Base-by-base conservation (phyloP, 2,329 filamentous ascomycete species). In the Dactylellina sp. region DNA sequence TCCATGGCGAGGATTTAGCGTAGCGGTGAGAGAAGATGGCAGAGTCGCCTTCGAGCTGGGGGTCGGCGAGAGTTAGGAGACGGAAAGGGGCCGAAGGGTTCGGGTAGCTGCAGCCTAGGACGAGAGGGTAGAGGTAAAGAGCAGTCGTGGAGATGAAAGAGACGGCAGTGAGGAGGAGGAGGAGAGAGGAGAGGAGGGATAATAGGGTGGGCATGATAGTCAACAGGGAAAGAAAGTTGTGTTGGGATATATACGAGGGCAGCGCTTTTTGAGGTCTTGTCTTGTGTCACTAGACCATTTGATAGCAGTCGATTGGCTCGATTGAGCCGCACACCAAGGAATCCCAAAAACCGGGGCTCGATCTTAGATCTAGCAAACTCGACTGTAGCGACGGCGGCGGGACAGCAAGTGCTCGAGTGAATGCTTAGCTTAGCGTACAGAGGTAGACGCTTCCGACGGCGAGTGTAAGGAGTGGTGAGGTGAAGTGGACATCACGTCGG, bases 81-180 rank as follows among this genome's bases (percentile, higher is more conserved):
- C 88, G 83, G 78, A 90, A 89, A 12, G 87, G 86, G 2, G 87
- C 86, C 50, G 70, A 32, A 50, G 56, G 46, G 40, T 77, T 39
- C 12, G 71, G 37, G 39, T 70, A 62, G 49, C 60, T 62, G 59
- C 72, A 9, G 93, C 91, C 81, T 97, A 98, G 39, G 86, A 88
- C 84, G 93, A 98, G 79, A 7, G 95, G 93, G 80, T 96, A 98
- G 40, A 94, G 84, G 83, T 97, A 97, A 60, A 98, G 85, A 82
- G 93, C 96, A 76, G 89, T 78, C 57, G 91, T 92, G 79, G 87
- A 87, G 76, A 87, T 82, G 79, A 94, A 78, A 70, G 91, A 89
- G 79, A 94, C 79, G 53, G 91, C 89, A 47, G 90, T 79, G 55
- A 86, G 81, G 56, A 87, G 78, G 79, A 85, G 83, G 39, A 82